Base-by-base conservation (phyloP, 2,329 filamentous ascomycete genomes). In the Pyrenophora seminiperda region DNA sequence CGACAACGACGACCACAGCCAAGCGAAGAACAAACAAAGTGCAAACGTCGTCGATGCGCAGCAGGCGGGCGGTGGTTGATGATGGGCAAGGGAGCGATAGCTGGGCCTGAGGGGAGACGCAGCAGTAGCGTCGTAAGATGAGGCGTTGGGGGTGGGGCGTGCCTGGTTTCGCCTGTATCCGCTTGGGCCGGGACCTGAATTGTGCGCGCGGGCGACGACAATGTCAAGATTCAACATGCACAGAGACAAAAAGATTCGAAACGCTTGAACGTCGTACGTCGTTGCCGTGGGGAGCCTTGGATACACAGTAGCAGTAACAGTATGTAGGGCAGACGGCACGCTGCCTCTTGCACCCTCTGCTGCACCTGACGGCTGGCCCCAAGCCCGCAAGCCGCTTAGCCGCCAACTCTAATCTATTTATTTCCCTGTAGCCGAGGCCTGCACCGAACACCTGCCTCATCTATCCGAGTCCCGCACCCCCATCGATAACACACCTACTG, bases 361-460 rank as follows among this genome's bases (percentile, higher is more conserved):
- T 30, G 41, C 47, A 54, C 37, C 51, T 54, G 41, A 47, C 54
- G 20, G 24, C 22, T 39, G 45, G 46, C 36, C 20, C 54, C 32
- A 4, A 11, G 5, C 19, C 39, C 32, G 15, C 13, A 5, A 39
- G 5, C 20, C 9, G 19, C 36, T 9, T 39, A 7, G n/a, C 36
- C 20, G 19, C 14, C 36, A 56, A 50, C 41, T 20, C 47, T 53
- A 56, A 56, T 60, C 55, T 60, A 60, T 60, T 60, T 60, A 53
- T 56, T 27, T 24, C 24, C 24, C 24, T 56, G 44, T 53, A 39
- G 42, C 31, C 43, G 20, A 39, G 44, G 47, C 32, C 38, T 48
- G 43, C 33, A 43, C 29, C 43, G 47, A 46, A 47, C 38, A 20
- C 47, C 39, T 39, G 49, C 40, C 52, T 27, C 17, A 9, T 20